A percentile compares a stretch with the other conserved stretches of the same genome.
Conservation (phyloP, 306 rosid species). For the Cajanus cajan region DNA sequence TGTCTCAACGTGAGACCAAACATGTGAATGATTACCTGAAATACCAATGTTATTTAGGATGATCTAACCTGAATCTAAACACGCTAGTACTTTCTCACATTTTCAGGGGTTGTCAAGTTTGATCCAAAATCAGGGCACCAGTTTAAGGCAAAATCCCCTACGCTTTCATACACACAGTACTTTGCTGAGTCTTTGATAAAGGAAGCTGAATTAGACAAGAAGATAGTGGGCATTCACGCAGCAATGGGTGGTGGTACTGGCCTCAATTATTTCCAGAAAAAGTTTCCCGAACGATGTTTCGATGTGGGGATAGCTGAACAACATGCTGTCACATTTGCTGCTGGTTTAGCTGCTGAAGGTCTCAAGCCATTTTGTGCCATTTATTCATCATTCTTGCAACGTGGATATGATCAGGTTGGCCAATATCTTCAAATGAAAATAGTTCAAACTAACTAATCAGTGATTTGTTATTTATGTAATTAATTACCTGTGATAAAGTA, state of each 20-base stretch:
- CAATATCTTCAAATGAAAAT: neutral
- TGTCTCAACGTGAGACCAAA: neutral
- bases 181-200: slow-evolving; percentile 79
- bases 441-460: neutral
- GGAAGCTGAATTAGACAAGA: slow-evolving; percentile 75
- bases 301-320: slow-evolving; percentile 96
- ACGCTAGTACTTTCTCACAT: neutral
- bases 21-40: no score
- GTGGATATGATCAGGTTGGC: slow-evolving; percentile 85
- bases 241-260: slow-evolving; percentile 98
- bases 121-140: slow-evolving; percentile 78
- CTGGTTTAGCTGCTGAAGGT: slow-evolving; percentile 91
- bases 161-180: slow-evolving; percentile 76
- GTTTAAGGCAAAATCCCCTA: slow-evolving; percentile 60
- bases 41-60: neutral
- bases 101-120: slow-evolving; percentile 80
- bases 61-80: neutral
- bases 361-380: slow-evolving; percentile 91
- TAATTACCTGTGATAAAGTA: neutral
- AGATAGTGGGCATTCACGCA: slow-evolving; percentile 89
- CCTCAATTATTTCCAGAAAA: slow-evolving; percentile 81
- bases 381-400: slow-evolving; percentile 84
- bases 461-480: neutral
- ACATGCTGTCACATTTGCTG: slow-evolving; percentile 91
- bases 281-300: slow-evolving; percentile 79